Evolutionary conservation across 805 yeast species (phyloP).

Genomic region (Lachancea sp.): DNA sequence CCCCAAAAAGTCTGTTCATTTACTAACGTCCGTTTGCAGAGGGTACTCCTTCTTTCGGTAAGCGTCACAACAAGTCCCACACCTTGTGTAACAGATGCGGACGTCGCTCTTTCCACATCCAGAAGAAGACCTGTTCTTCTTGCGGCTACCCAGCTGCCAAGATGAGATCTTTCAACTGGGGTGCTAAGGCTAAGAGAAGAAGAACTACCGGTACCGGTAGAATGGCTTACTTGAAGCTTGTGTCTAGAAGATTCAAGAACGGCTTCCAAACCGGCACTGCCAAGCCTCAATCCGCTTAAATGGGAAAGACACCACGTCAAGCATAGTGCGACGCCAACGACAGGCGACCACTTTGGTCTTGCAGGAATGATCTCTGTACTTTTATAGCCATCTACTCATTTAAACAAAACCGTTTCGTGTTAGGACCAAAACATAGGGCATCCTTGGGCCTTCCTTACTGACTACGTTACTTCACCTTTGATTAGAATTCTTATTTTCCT

Average conservation of each 20-base stretch:
- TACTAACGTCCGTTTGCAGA: constrained; percentile 38
- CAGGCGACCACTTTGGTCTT: constrained; percentile 2
- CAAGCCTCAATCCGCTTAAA: constrained; percentile 59
- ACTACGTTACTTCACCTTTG: too few species aligned
- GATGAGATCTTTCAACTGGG: constrained; percentile 99
- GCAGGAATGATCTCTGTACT: constrained; percentile 6
- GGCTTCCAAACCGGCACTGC: constrained; percentile 91
- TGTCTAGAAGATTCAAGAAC: constrained; percentile 97
- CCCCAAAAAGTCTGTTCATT: neutral
- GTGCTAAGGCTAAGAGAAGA: constrained; percentile 98
- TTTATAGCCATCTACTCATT: constrained; percentile 10
- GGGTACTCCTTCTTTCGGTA: constrained; percentile 99
- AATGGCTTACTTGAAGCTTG: constrained; percentile 95
- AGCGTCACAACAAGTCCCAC: constrained; percentile 99
- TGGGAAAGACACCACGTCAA: constrained; percentile 10
- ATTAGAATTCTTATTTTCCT: neutral
- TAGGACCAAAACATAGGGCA: neutral
- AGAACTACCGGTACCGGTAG: constrained; percentile 99
- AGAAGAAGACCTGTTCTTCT: constrained; percentile 97
- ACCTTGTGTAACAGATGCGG: constrained; percentile 99
- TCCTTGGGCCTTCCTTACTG: too few species aligned
- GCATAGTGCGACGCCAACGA: constrained; percentile 1
- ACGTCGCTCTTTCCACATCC: constrained; percentile 96
- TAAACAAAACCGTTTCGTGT: constrained; percentile 9
- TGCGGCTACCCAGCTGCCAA: constrained; percentile 99